These are phyloP conservation scores for Verbena officinalis DNA, from an alignment of 257 asterid species.

Conservation along the genomic window DNA sequence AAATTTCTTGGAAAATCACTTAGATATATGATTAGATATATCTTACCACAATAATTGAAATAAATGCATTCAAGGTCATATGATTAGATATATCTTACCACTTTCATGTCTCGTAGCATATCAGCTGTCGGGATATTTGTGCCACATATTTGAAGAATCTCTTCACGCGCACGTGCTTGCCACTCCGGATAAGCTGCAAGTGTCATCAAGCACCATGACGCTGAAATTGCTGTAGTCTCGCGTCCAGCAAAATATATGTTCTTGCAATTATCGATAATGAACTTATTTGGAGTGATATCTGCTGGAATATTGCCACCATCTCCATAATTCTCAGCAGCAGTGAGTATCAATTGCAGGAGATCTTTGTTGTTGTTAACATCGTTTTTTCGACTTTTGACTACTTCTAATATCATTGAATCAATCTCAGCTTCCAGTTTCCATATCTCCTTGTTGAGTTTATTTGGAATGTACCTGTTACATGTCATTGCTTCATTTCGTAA, in stretches of 20 bases:
- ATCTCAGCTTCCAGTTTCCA: slow-evolving; percentile 67
- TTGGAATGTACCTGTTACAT: slow-evolving; percentile 65
- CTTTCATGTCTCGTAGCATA: slow-evolving; percentile 64
- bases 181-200: slow-evolving; percentile 72
- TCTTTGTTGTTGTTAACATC: slow-evolving; percentile 45
- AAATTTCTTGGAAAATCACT: neutral
- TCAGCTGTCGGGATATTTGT: slow-evolving; percentile 48
- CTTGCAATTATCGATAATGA: slow-evolving; percentile 74
- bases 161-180: slow-evolving; percentile 76
- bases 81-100: slow-evolving; percentile 38
- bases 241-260: slow-evolving; percentile 75
- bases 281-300: slow-evolving; percentile 44
- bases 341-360: slow-evolving; percentile 57
- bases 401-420: slow-evolving; percentile 49
- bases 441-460: slow-evolving; percentile 50
- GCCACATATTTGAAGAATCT: slow-evolving; percentile 63
- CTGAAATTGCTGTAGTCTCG: slow-evolving; percentile 63
- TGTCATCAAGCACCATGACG: slow-evolving; percentile 83
- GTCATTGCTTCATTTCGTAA: slow-evolving; percentile 21
- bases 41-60: neutral
- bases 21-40: too few species aligned
- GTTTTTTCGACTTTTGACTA: slow-evolving; percentile 41
- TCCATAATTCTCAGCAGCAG: slow-evolving; percentile 52
- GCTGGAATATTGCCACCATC: slow-evolving; percentile 41
- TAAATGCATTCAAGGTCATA: neutral